Evolutionary conservation across 495 filamentous ascomycete genomes (phyloP), one percentile per base, ranked within the genome.

Genomic region (Aspergillus nidulans): DNA sequence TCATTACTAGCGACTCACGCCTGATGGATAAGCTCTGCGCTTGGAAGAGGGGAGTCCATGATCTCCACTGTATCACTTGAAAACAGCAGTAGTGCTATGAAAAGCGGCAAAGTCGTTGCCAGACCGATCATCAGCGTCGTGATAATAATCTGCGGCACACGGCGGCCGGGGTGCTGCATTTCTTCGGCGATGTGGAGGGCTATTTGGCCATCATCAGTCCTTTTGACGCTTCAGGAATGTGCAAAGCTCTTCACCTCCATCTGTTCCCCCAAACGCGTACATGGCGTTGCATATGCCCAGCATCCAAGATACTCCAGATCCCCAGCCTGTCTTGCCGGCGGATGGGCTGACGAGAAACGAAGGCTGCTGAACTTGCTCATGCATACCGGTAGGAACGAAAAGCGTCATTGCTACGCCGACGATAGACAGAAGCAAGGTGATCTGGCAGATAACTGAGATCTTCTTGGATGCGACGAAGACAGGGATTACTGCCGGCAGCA

Each of bases 121-220:
- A 74, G 57, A 20, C 73, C 69, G n/a, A 75, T 71, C 6, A 56
- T 30, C 59, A 75, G 60, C 2, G 67, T 72, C 44, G 72, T 26
- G 19, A 64, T 66, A 63, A 76, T 68, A 38, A 63, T 61, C 42
- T 56, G 56, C 4, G 73, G 73, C 1, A 74, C 57, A 13, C 58
- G 64, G n/a, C 55, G 48, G 7, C 65, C 65, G 1, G 69, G 71
- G 0, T 57, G 50, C 0, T 62, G 63, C 23, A 73, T 69, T 47
- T 73, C 69, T 46, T 71, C 65, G 12, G 47, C 28, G 48, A 68
- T 62, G 49, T 64, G 62, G 8, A 48, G 42, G 42, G 42, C 42
- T 48, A 30, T 1, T 18, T 16, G 3, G 12, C n/a, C 25, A 47
- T 28, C 21, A 44, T 4, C 6, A 41, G 13, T 39, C 36, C 3